phyloP scores from a whole-genome alignment of 306 rosid genomes.

The Casuarina cunninghamiana region DNA sequence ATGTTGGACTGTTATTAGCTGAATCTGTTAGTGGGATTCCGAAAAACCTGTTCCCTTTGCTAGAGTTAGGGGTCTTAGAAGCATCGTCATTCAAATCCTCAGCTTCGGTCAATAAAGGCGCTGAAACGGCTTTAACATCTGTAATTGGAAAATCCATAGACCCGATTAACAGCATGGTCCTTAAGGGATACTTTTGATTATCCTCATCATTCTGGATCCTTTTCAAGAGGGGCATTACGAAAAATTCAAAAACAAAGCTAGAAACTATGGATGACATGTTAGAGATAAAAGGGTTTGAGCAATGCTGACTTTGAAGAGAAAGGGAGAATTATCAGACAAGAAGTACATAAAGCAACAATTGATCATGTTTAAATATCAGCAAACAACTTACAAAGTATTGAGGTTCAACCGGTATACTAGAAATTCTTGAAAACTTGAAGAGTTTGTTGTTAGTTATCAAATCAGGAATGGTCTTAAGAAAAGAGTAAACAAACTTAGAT shows the following conservation, averaged over 20 bases:
- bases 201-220: not conserved
- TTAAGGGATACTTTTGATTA: too few relatives aligned
- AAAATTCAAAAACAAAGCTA: not conserved
- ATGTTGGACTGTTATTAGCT: conserved; percentile 62
- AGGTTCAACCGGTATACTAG: not conserved
- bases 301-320: not conserved
- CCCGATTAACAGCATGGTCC: not conserved
- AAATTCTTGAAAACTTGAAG: not conserved
- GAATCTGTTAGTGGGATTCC: conserved; percentile 80
- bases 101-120: conserved; percentile 46
- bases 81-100: conserved; percentile 53
- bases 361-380: not conserved
- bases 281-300: not conserved
- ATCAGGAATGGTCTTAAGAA: not conserved
- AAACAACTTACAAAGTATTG: not conserved
- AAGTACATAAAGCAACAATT: not conserved
- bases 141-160: conserved; percentile 28
- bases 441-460: not conserved
- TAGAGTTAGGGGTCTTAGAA: conserved; percentile 47
- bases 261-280: not conserved
- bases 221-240: not conserved
- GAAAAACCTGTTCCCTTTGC: conserved; percentile 63
- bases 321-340: not conserved
- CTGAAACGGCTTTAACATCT: conserved; percentile 48
- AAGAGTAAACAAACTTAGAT: not conserved